Percentiles rank a stretch among this genome's conserved stretches.
phyloP scores from a whole-genome alignment of 768 basidiomycete genomes.

The Hygrophorus russula region DNA sequence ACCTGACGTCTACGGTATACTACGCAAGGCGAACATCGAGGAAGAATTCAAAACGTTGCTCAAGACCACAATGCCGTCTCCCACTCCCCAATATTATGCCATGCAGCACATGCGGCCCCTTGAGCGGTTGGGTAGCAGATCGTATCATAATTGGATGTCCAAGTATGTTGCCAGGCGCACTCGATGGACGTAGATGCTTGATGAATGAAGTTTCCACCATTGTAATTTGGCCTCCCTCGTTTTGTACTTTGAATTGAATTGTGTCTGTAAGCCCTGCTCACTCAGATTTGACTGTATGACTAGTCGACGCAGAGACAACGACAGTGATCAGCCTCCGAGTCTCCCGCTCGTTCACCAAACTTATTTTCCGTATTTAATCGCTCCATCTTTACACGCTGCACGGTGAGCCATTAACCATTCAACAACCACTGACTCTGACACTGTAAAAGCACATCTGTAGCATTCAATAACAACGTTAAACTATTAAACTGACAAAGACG shows the following conservation, averaged over 20 bases:
- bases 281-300: no score
- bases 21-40: slow-evolving; percentile 4
- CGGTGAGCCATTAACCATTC: neutral
- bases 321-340: no score
- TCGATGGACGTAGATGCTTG: no score
- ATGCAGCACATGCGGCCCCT: slow-evolving; percentile 9
- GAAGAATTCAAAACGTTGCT: slow-evolving; percentile 7
- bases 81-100: neutral
- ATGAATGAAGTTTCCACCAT: no score
- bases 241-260: no score
- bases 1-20: slow-evolving; percentile 8
- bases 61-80: slow-evolving; percentile 6
- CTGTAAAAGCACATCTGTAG: slow-evolving; percentile 27
- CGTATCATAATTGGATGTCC: slow-evolving; percentile 9
- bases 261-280: no score
- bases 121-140: slow-evolving; percentile 5
- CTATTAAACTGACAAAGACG: slow-evolving; percentile 11
- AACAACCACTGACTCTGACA: neutral
- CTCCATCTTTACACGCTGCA: slow-evolving; percentile 7
- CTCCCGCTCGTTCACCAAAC: slow-evolving; percentile 5
- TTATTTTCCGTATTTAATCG: slow-evolving; percentile 4
- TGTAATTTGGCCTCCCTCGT: no score
- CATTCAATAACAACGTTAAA: slow-evolving; percentile 28
- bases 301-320: no score
- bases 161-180: no score